Conservation (phyloP, 2,329 filamentous ascomycete genomes). For the Scytalidium lignicola region DNA sequence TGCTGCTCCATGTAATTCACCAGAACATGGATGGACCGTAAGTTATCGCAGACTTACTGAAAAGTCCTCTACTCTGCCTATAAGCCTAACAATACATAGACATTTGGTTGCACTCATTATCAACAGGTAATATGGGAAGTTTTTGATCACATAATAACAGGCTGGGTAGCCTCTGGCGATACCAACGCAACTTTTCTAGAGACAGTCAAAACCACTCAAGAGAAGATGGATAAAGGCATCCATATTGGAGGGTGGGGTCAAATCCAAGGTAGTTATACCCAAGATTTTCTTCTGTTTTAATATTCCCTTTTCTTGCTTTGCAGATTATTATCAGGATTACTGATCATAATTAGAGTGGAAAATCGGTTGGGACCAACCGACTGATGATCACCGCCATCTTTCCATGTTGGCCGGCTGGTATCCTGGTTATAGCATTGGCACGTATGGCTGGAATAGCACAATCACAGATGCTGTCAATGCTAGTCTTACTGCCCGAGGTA, state of each 20-base stretch:
- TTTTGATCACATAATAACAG: conserved; percentile 32
- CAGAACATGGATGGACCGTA: conserved; percentile 43
- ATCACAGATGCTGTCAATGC: conserved; percentile 32
- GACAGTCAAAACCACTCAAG: conserved; percentile 35
- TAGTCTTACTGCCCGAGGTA: conserved; percentile 33
- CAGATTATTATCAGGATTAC: neutral
- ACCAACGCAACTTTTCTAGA: conserved; percentile 24
- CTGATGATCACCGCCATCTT: conserved; percentile 40
- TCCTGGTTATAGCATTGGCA: conserved; percentile 36
- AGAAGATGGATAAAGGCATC: conserved; percentile 42
- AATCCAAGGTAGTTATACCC: conserved; percentile 25
- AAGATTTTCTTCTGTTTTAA: neutral
- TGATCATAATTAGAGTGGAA: conserved; percentile 36
- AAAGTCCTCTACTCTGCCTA: neutral
- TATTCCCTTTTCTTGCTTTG: neutral
- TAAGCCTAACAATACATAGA: conserved; percentile 14
- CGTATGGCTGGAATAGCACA: conserved; percentile 10
- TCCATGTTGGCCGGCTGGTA: conserved; percentile 41
- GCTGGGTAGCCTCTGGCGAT: conserved; percentile 10
- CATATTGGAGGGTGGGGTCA: conserved; percentile 36
- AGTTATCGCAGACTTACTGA: neutral
- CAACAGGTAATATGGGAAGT: conserved; percentile 44
- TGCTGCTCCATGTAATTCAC: conserved; percentile 49
- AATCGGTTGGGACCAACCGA: conserved; percentile 31
- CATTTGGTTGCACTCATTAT: conserved; percentile 46